Percentiles rank a stretch among this genome's conserved stretches.
Conservation (phyloP, 2,329 filamentous ascomycete genomes). For the Claviceps digitariae region DNA sequence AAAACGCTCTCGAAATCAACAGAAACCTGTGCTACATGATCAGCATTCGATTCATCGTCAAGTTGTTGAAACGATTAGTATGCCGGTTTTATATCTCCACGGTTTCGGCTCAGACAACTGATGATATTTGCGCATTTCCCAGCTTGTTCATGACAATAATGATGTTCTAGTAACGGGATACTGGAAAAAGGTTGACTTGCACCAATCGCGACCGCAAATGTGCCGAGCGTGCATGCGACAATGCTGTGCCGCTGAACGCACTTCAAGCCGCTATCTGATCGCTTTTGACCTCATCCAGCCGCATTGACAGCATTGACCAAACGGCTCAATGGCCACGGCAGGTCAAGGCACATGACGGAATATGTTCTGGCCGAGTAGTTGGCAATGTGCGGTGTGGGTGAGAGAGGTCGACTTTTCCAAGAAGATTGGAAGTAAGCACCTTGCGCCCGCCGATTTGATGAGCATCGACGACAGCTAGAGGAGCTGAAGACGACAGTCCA, state of each 20-base stretch:
- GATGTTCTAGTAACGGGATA: neutral
- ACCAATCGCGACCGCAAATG: neutral
- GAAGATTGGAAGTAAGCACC: neutral
- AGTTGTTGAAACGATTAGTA: neutral
- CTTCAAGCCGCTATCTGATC: neutral
- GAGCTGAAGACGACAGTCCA: neutral
- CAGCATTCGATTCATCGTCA: slow-evolving; percentile 8
- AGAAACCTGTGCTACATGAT: slow-evolving; percentile 21
- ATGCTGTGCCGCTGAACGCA: neutral
- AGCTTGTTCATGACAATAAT: neutral
- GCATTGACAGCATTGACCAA: neutral
- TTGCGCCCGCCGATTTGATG: neutral
- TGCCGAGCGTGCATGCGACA: neutral
- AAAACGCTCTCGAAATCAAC: slow-evolving; percentile 27
- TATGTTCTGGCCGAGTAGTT: neutral
- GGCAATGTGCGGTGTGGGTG: neutral
- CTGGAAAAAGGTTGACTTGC: neutral
- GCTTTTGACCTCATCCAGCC: neutral
- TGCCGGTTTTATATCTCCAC: neutral
- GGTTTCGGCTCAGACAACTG: neutral
- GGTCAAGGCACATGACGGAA: neutral
- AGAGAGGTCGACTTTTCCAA: neutral
- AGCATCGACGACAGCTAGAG: neutral
- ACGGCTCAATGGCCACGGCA: neutral
- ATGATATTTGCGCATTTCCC: neutral